Evolutionary conservation across 176 grass and related monocot genomes (phyloP).

Genomic region (Cocos nucifera): DNA sequence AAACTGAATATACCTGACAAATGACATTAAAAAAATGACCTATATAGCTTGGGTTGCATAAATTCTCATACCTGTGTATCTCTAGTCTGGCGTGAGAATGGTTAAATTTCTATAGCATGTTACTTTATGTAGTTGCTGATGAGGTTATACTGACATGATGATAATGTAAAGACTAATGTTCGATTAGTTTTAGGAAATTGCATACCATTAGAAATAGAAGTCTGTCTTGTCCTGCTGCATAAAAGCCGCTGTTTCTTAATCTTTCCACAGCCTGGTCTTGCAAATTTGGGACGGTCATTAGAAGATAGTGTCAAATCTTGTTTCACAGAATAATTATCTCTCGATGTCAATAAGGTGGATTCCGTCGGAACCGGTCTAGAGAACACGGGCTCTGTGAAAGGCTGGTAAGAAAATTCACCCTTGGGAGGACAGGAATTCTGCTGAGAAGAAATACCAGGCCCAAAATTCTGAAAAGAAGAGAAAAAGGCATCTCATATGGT

Average conservation of each 20-base stretch:
- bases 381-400: slow-evolving; percentile 17
- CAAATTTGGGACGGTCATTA: slow-evolving; percentile 20
- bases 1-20: too few species aligned
- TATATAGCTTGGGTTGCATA: too few species aligned
- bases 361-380: slow-evolving; percentile 22
- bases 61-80: too few species aligned
- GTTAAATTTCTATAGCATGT: too few species aligned
- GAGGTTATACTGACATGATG: too few species aligned
- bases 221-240: background rate
- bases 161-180: background rate
- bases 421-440: background rate
- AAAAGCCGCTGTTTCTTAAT: background rate
- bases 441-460: background rate
- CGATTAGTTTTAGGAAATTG: background rate
- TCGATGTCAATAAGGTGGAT: slow-evolving; percentile 7
- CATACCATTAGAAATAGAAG: slow-evolving; percentile 16
- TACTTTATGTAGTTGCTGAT: too few species aligned
- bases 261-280: slow-evolving; percentile 3
- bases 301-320: background rate
- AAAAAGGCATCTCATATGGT: background rate
- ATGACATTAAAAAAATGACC: too few species aligned
- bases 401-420: slow-evolving; percentile 2
- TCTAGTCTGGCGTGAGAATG: too few species aligned
- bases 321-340: background rate
- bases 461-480: slow-evolving; percentile 17